Evolutionary conservation across 163 green algal genomes (phyloP).

Genomic region (Scenedesmus sp.): DNA sequence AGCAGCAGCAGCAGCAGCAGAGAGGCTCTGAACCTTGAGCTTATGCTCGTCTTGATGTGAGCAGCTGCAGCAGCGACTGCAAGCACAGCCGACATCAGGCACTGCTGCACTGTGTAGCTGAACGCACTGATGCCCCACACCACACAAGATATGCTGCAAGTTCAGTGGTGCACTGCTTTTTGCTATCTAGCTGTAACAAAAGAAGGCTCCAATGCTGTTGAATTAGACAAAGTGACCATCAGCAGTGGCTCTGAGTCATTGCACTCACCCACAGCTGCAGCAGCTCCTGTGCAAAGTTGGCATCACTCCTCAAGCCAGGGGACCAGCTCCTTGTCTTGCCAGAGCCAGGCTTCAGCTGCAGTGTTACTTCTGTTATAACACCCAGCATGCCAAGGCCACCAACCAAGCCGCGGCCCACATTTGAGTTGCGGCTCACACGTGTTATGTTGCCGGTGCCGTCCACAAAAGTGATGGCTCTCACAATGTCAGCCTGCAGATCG

Average conservation of each 20-base stretch:
- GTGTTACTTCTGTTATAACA: constrained; percentile 16
- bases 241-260: no score
- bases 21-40: neutral
- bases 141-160: no score
- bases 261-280: neutral
- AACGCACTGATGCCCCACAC: neutral
- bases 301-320: neutral
- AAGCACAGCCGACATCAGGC: neutral
- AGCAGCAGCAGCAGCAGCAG: neutral
- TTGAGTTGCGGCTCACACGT: neutral
- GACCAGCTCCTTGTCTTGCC: neutral
- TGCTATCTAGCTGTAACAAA: neutral
- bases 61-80: neutral
- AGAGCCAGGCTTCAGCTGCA: neutral
- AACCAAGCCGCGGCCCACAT: neutral
- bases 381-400: constrained; percentile 1
- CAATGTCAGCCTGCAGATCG: constrained; percentile 23
- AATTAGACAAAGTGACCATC: neutral
- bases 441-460: neutral
- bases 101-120: neutral
- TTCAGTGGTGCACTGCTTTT: neutral
- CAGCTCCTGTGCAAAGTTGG: constrained; percentile 2
- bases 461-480: neutral
- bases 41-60: no score
- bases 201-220: neutral